Conservation (phyloP, 2,329 filamentous ascomycete genomes). For the Aphanoascus verrucosus region DNA sequence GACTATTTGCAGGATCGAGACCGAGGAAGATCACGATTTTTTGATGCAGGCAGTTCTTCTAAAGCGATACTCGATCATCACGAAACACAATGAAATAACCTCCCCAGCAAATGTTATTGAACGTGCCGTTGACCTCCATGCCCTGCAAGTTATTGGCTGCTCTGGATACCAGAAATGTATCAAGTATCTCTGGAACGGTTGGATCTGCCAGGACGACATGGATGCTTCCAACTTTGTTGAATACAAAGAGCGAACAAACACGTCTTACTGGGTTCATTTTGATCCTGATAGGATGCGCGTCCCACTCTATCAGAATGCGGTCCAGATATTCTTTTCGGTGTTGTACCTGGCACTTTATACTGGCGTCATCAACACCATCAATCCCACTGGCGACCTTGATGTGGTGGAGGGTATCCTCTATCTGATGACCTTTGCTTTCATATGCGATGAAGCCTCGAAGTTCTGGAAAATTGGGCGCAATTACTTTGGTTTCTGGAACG, state of each 20-base stretch:
- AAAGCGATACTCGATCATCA: conserved; percentile 73
- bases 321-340: conserved; percentile 75
- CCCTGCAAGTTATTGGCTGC: conserved; percentile 75
- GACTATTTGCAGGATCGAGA: conserved; percentile 56
- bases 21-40: conserved; percentile 66
- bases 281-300: conserved; percentile 91
- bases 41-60: conserved; percentile 73
- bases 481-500: conserved; percentile 94
- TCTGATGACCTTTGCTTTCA: conserved; percentile 79
- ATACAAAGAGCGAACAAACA: conserved; percentile 72
- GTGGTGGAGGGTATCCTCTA: conserved; percentile 75
- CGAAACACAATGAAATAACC: conserved; percentile 57
- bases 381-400: conserved; percentile 72
- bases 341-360: conserved; percentile 80
- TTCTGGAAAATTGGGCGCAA: conserved; percentile 87
- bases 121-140: conserved; percentile 85
- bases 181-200: conserved; percentile 83
- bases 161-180: conserved; percentile 96
- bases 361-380: conserved; percentile 86
- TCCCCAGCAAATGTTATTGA: conserved; percentile 80
- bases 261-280: conserved; percentile 67
- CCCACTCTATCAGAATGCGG: conserved; percentile 81
- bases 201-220: conserved; percentile 90
- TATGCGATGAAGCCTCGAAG: conserved; percentile 78
- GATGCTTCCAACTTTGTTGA: conserved; percentile 83